Conservation (phyloP, 306 rosid genomes). For the Vicia sativa region DNA sequence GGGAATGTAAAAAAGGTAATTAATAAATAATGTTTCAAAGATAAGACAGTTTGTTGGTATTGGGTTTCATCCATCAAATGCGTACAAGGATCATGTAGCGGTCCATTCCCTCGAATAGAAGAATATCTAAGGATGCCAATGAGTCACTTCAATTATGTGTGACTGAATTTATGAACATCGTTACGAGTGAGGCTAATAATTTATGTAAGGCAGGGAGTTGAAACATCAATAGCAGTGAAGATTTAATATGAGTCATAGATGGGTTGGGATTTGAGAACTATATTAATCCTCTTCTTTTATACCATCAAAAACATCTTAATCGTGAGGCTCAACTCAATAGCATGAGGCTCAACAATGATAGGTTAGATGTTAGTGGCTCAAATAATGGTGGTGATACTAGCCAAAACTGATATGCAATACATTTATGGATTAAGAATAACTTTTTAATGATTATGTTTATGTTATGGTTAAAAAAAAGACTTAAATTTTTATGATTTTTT, state of each 20-base stretch:
- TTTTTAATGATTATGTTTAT: too few relatives aligned
- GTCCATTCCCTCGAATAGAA: too few relatives aligned
- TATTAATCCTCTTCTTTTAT: conserved; percentile 48
- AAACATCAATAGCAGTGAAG: conserved; percentile 59
- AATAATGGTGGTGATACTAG: background rate
- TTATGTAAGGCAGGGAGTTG: conserved; percentile 3
- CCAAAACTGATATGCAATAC: background rate
- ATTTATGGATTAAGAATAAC: background rate
- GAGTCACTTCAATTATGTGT: too few relatives aligned
- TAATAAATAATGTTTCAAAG: too few relatives aligned
- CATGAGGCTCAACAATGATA: background rate
- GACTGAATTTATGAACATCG: too few relatives aligned
- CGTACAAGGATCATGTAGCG: too few relatives aligned
- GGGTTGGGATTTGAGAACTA: conserved; percentile 68
- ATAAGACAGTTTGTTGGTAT: too few relatives aligned
- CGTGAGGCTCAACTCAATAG: background rate
- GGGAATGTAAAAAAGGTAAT: too few relatives aligned
- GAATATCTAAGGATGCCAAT: too few relatives aligned
- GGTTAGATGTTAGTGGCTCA: background rate
- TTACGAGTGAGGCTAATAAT: too few relatives aligned
- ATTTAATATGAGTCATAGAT: conserved; percentile 60
- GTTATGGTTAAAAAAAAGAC: background rate
- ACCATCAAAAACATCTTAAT: conserved; percentile 43
- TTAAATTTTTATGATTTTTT: too few relatives aligned
- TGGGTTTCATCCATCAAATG: too few relatives aligned